Evolutionary conservation across 1,284 basidiomycete genomes (phyloP).

Genomic region (Heterobasidion occidentale): DNA sequence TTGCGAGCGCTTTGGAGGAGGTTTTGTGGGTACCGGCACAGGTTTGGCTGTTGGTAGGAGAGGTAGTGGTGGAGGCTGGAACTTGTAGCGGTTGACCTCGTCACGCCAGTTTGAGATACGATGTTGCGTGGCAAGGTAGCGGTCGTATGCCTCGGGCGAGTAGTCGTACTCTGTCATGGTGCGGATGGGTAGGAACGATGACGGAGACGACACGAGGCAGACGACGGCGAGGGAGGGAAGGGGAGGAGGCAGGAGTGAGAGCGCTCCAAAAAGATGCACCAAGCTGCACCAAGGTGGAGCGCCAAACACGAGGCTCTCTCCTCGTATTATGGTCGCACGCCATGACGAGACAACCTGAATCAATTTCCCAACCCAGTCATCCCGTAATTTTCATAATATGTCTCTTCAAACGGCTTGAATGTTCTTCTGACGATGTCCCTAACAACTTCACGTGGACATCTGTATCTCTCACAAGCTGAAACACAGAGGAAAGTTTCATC

Average conservation of each 20-base stretch:
- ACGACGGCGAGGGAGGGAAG: not conserved
- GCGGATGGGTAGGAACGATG: conserved; percentile 3
- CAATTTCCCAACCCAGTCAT: too few relatives aligned
- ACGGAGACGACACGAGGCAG: not conserved
- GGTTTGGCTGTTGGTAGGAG: not conserved
- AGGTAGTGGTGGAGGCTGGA: not conserved
- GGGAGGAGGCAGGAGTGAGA: not conserved
- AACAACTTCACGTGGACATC: too few relatives aligned
- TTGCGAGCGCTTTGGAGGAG: not conserved
- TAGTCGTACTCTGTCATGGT: conserved; percentile 51
- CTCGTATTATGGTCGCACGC: not conserved
- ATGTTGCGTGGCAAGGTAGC: conserved; percentile 30
- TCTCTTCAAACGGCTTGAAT: too few relatives aligned
- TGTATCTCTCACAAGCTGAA: too few relatives aligned
- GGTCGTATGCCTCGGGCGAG: conserved; percentile 41
- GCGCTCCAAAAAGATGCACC: not conserved
- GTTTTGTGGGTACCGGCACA: too few relatives aligned
- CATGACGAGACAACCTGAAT: too few relatives aligned
- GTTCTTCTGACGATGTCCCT: too few relatives aligned
- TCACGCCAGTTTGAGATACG: conserved; percentile 37
- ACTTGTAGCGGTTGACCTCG: not conserved
- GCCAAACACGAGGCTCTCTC: not conserved
- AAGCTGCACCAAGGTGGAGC: not conserved
- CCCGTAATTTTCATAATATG: too few relatives aligned
- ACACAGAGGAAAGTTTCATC: too few relatives aligned